phyloP scores from a whole-genome alignment of 2,329 filamentous ascomycete genomes.

The Salinomyces thailandicus region DNA sequence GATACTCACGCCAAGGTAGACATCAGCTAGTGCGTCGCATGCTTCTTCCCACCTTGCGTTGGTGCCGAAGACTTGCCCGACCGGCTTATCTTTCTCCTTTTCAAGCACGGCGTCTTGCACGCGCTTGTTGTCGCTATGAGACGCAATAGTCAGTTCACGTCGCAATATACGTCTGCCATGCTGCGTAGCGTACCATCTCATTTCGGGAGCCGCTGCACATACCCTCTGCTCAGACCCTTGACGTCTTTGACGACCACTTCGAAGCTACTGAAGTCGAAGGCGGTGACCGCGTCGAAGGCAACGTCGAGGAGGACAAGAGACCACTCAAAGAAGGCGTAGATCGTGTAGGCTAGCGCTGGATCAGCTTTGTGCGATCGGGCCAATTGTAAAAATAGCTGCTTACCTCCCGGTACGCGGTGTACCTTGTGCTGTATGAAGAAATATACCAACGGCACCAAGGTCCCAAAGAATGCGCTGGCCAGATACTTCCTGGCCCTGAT shows the following conservation, averaged over 20 bases:
- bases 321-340: slow-evolving; percentile 97
- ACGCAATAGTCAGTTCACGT: slow-evolving; percentile 5
- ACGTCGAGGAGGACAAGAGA: slow-evolving; percentile 88
- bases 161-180: slow-evolving; percentile 19
- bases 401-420: slow-evolving; percentile 85
- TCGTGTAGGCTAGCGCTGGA: slow-evolving; percentile 68
- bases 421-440: slow-evolving; percentile 99
- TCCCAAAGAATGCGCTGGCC: slow-evolving; percentile 76
- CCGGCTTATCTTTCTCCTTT: slow-evolving; percentile 57
- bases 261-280: slow-evolving; percentile 79
- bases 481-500: slow-evolving; percentile 84
- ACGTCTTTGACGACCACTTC: slow-evolving; percentile 82
- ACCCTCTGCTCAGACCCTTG: slow-evolving; percentile 90
- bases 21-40: slow-evolving; percentile 72
- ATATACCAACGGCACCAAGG: slow-evolving; percentile 80
- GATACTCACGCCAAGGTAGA: slow-evolving; percentile 73
- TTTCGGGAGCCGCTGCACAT: slow-evolving; percentile 90
- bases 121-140: slow-evolving; percentile 19
- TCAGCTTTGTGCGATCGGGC: slow-evolving; percentile 3
- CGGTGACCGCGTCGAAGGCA: slow-evolving; percentile 88
- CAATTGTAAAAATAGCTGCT: slow-evolving; percentile 25
- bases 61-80: slow-evolving; percentile 57
- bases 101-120: slow-evolving; percentile 22
- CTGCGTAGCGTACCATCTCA: slow-evolving; percentile 42
- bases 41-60: slow-evolving; percentile 64